A percentile compares a stretch with the other conserved stretches of the same genome.
Conservation (phyloP, 306 rosid genomes). For the Ormosia emarginata region DNA sequence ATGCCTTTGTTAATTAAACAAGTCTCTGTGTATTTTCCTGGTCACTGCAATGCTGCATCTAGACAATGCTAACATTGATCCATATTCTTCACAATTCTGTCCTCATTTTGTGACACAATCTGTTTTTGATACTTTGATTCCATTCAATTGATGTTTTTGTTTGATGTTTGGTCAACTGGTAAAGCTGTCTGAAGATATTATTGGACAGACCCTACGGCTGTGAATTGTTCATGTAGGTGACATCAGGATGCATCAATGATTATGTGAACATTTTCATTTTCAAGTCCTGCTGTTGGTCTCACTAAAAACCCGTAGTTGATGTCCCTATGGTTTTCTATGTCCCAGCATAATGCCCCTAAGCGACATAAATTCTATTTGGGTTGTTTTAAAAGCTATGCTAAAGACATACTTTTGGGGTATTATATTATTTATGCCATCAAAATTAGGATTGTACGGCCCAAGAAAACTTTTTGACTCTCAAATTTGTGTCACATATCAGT, state of each 20-base stretch:
- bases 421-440: neutral
- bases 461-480: neutral
- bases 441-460: neutral
- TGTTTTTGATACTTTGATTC: neutral
- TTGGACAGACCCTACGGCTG: neutral
- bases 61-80: neutral
- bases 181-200: slow-evolving; percentile 10
- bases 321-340: neutral
- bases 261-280: neutral
- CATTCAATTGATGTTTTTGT: neutral
- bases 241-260: neutral
- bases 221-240: neutral
- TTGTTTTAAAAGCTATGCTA: neutral
- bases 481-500: neutral
- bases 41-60: neutral
- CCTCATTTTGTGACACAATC: neutral
- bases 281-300: neutral
- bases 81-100: neutral
- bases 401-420: neutral
- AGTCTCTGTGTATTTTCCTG: neutral
- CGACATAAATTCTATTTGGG: neutral
- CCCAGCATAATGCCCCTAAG: neutral
- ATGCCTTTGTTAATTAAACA: neutral
- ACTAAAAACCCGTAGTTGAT: neutral
- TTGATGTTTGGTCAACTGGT: neutral